Evolutionary conservation across 2,329 filamentous ascomycete species (phyloP), one percentile per base, ranked within the genome.

Genomic region (Geosmithia flava): DNA sequence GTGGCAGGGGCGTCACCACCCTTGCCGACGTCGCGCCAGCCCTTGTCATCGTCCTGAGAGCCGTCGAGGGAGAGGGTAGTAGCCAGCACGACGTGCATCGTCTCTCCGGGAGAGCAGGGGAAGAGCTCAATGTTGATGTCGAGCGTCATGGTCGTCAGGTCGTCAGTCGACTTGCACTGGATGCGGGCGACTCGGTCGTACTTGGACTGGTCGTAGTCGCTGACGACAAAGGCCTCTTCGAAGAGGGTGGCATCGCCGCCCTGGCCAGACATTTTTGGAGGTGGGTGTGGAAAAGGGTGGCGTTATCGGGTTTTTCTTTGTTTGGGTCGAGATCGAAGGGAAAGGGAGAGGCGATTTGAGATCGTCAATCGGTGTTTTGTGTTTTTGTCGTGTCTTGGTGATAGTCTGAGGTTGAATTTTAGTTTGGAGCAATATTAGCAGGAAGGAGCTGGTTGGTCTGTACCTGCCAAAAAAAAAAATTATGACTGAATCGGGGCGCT

Each of bases 51-150:
- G 60, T 87, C 80, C 65, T 86, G 91, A 54, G 71, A 79, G 54
- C 93, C 93, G 62, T 97, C 93, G 45, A 96, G 78, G 48, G 85
- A 81, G 49, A 98, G 74, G 17, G 88, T 93, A 5, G 84, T 89
- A 16, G 91, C 88, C 48, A 98, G 73, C 11, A 91, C 81, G 54
- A 96, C 73, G 54, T 86, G 83, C 50, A 98, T 67, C 15, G 75
- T 83, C 56, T 95, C 90, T 61, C 85, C 85, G 8, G 80, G 70
- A 40, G 71, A 64, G 57, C 86, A 80, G 2, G 87, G 87, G 67
- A 93, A 96, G 7, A 98, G 79, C 68, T 98, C 91, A 50, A 80
- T 85, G 73, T 97, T 96, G 68, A 97, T 81, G 69, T 98, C 93
- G 51, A 98, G 85, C 6, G 80, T 83, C 71, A 97, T 82, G 53